These are phyloP conservation scores for Populus euphratica DNA, from an alignment of 345 rosid species.

Conservation along the genomic window DNA sequence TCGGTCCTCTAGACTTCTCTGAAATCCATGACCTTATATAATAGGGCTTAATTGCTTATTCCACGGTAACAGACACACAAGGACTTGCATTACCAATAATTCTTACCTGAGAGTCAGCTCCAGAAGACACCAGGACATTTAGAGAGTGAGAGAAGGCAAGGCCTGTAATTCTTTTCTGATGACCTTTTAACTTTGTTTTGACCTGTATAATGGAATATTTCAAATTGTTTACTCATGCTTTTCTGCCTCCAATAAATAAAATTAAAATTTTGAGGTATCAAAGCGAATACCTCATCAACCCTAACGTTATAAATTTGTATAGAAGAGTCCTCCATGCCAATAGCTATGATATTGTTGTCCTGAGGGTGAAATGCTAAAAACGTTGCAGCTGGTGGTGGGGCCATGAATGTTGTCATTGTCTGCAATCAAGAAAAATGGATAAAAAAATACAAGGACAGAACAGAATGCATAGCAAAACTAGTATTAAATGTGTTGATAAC, in stretches of 20 bases:
- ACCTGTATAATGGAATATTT: slow-evolving; percentile 39
- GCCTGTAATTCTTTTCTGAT: slow-evolving; percentile 82
- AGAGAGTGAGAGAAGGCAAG: slow-evolving; percentile 72
- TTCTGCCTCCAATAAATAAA: slow-evolving; percentile 6
- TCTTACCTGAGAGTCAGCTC: slow-evolving; percentile 79
- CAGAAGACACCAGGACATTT: slow-evolving; percentile 80
- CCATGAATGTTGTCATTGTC: slow-evolving; percentile 79
- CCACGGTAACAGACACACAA: neutral
- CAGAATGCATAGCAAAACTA: neutral
- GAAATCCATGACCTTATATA: neutral
- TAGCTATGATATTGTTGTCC: slow-evolving; percentile 69
- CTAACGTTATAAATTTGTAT: slow-evolving; percentile 66
- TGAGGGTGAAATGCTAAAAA: slow-evolving; percentile 77
- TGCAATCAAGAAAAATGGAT: slow-evolving; percentile 26
- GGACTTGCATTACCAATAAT: neutral
- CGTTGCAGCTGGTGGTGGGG: slow-evolving; percentile 80
- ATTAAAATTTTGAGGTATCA: slow-evolving; percentile 5
- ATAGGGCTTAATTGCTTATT: neutral
- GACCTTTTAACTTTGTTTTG: slow-evolving; percentile 67
- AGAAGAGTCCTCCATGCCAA: slow-evolving; percentile 81
- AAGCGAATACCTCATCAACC: slow-evolving; percentile 52
- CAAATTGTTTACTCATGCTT: neutral
- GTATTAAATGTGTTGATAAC: neutral
- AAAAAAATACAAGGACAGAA: neutral
- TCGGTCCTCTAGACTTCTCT: neutral